Conservation (phyloP, 2,329 filamentous ascomycete genomes). For the Esteya vermicola region DNA sequence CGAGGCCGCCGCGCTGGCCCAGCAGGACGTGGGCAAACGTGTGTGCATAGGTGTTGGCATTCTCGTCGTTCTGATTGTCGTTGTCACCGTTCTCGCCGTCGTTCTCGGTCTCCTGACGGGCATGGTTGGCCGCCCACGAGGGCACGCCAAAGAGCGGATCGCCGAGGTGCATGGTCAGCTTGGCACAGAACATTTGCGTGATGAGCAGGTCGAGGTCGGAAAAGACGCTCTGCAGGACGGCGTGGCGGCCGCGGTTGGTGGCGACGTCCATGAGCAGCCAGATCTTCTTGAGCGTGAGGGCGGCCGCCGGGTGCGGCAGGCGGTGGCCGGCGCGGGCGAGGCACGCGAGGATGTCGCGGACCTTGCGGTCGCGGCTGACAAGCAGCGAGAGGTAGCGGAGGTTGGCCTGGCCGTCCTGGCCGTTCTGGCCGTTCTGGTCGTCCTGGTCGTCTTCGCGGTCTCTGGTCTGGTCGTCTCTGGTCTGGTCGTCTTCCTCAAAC, state of each 20-base stretch:
- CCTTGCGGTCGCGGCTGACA: conserved; percentile 37
- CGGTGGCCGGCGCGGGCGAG: conserved; percentile 44
- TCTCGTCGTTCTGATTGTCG: too few species aligned
- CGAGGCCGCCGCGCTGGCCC: conserved; percentile 37
- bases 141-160: conserved; percentile 39
- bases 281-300: conserved; percentile 41
- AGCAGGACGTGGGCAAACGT: conserved; percentile 41
- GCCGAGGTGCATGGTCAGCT: conserved; percentile 56
- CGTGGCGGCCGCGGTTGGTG: conserved; percentile 18
- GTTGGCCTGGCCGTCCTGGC: too few species aligned
- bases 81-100: neutral
- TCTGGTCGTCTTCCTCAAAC: too few species aligned
- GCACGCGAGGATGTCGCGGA: conserved; percentile 47
- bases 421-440: too few species aligned
- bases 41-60: neutral
- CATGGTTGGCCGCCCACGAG: conserved; percentile 11
- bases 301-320: conserved; percentile 24
- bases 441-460: too few species aligned
- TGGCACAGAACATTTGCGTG: conserved; percentile 52
- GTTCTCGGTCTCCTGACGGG: conserved; percentile 11
- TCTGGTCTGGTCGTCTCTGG: too few species aligned
- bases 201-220: conserved; percentile 44
- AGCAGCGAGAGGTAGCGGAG: conserved; percentile 58
- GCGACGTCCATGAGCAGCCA: conserved; percentile 32
- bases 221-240: conserved; percentile 40